phyloP scores from a whole-genome alignment of 352 stramenopile genomes.

The Stephanocyclus meneghinianus region DNA sequence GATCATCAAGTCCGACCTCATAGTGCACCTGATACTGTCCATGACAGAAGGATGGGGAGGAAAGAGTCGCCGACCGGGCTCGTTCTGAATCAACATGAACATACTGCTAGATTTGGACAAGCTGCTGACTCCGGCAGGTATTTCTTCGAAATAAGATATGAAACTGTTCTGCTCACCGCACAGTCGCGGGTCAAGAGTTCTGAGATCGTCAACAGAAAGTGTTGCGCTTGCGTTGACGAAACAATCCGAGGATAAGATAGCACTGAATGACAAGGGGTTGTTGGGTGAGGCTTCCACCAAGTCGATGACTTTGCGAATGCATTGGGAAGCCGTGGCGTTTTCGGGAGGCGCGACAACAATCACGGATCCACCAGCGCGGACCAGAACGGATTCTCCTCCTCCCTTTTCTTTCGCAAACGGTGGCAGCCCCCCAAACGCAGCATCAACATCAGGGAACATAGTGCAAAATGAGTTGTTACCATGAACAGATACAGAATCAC shows the following conservation, averaged over 20 bases:
- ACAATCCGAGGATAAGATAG: conserved; percentile 66
- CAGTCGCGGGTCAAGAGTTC: conserved; percentile 68
- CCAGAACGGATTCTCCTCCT: conserved; percentile 53
- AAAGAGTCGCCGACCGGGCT: conserved; percentile 48
- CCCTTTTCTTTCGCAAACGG: conserved; percentile 67
- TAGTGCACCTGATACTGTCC: conserved; percentile 47
- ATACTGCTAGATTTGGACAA: conserved; percentile 64
- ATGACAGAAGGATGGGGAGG: conserved; percentile 45
- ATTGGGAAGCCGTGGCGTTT: conserved; percentile 70
- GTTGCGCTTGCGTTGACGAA: conserved; percentile 56
- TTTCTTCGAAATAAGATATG: conserved; percentile 60
- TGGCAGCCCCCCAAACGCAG: conserved; percentile 65
- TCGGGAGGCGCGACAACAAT: conserved; percentile 69
- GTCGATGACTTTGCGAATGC: conserved; percentile 69
- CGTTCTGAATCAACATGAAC: conserved; percentile 78
- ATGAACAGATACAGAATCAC: conserved; percentile 64
- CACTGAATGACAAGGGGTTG: conserved; percentile 71
- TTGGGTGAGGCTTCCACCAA: conserved; percentile 49
- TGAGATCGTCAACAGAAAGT: conserved; percentile 56
- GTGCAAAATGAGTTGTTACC: conserved; percentile 72
- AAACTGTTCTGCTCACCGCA: conserved; percentile 48
- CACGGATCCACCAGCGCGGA: conserved; percentile 52
- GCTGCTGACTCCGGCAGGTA: conserved; percentile 59
- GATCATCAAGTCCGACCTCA: conserved; percentile 43
- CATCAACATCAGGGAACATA: conserved; percentile 76